Evolutionary conservation across 2,329 filamentous ascomycete species (phyloP), one percentile per base, ranked within the genome.

Genomic region (Chrysoporthe austroafricana): DNA sequence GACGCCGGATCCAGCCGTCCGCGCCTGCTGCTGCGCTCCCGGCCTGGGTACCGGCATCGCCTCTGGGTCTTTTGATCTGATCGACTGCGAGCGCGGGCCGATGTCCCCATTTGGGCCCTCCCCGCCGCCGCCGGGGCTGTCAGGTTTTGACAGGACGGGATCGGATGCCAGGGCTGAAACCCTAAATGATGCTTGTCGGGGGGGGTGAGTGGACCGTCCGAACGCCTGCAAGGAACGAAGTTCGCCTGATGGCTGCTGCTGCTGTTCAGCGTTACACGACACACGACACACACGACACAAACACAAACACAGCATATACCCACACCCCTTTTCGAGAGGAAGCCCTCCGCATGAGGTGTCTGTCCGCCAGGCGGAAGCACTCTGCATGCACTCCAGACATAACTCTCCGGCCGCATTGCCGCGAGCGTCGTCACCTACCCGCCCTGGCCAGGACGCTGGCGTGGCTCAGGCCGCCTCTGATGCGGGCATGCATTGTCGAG

Each of bases 141-240:
- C 60, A 50, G 26, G 32, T 34, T 62, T 62, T 62, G 60, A 62
- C 60, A 36, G 60, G 32, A 39, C 44, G 57, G 57, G 8, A 32
- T 60, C 54, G 54, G 39, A 26, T 44, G 60, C 32, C 32, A 62
- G 59, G 59, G 44, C 44, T 62, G 60, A 52, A 62, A 62, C 60
- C 32, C 46, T 36, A n/a, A 50, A 62, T 62, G 52, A 36, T 46
- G 42, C 32, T 9, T 62, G 21, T 44, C 59, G 60, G 43, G 54
- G 54, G 16, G 54, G 16, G 61, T 63, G 61, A 46, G 32, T 54
- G 61, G 32, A 36, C 46, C 50, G 32, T 54, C 39, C 46, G 32
- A 52, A 42, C 26, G 7, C 18, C 11, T 34, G 59, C 46, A 39
- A 44, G 34, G 6, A 54, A 43, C 36, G 16, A 26, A 16, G 36